phyloP scores from a whole-genome alignment of 2,329 filamentous ascomycete species.

The Cladorrhinum sp. region DNA sequence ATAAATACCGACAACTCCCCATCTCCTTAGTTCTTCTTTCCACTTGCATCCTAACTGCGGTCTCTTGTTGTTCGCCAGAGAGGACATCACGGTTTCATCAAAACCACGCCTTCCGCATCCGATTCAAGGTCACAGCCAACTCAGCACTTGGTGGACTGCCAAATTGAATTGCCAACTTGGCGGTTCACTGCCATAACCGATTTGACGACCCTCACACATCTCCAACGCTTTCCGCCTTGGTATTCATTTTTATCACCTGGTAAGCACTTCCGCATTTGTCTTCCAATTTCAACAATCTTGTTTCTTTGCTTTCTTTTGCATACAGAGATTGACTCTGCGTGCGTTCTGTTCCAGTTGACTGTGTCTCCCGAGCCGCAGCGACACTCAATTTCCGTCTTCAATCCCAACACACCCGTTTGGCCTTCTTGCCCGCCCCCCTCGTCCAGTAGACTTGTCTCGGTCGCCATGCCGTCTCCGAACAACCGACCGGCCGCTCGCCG shows the following conservation, averaged over 20 bases:
- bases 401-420: neutral
- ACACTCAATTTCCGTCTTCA: neutral
- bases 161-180: too few relatives aligned
- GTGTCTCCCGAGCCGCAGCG: neutral
- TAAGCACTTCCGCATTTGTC: neutral
- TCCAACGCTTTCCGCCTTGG: neutral
- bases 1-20: neutral
- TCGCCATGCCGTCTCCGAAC: slow-evolving; percentile 27
- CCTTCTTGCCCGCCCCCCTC: neutral
- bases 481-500: slow-evolving; percentile 24
- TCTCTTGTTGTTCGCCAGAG: too few relatives aligned
- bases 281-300: too few relatives aligned
- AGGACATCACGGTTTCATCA: too few relatives aligned
- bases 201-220: neutral
- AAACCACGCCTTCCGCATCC: too few relatives aligned
- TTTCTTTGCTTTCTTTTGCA: neutral
- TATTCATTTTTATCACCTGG: neutral
- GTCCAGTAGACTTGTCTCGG: neutral
- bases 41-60: too few relatives aligned
- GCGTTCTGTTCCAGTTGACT: neutral
- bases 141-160: neutral
- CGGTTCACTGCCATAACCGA: neutral
- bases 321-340: neutral
- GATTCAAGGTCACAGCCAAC: too few relatives aligned
- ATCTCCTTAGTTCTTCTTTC: too few relatives aligned